Evolutionary conservation across 1,284 basidiomycete genomes (phyloP).

Genomic region (Melampsora occidentalis): DNA sequence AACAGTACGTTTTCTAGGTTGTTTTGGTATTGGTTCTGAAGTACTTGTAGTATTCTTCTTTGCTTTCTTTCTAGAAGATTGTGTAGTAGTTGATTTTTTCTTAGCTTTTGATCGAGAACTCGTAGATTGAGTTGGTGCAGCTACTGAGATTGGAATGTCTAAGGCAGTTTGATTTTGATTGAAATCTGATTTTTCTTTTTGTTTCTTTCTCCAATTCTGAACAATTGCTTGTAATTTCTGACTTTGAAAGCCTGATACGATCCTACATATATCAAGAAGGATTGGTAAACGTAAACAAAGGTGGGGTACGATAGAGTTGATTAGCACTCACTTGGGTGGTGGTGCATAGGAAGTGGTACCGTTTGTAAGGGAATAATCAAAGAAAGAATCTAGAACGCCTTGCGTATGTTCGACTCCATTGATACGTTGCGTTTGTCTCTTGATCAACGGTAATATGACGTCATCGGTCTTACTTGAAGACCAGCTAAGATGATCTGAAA

Average conservation of each 20-base stretch:
- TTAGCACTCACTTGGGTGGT: not conserved
- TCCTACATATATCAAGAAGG: not conserved
- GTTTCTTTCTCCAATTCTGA: constrained; percentile 33
- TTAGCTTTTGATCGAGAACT: not conserved
- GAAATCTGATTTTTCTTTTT: not conserved
- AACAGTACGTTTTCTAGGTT: not conserved
- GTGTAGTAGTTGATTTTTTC: not conserved
- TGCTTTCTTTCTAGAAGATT: not conserved
- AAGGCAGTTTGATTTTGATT: not conserved
- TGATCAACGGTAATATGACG: constrained; percentile 86
- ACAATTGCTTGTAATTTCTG: constrained; percentile 34
- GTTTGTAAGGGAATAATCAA: constrained; percentile 28
- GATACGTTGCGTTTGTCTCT: constrained; percentile 54
- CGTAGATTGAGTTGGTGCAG: not conserved
- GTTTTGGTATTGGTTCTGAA: not conserved
- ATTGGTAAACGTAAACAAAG: not conserved
- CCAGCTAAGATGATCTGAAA: constrained; percentile 84
- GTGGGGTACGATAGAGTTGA: not conserved
- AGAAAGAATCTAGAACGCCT: constrained; percentile 36
- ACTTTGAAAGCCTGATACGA: constrained; percentile 14
- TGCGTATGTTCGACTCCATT: constrained; percentile 24
- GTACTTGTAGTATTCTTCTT: not conserved
- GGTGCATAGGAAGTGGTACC: not conserved
- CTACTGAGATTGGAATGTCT: not conserved
- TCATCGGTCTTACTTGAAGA: constrained; percentile 81